phyloP scores from a whole-genome alignment of 345 rosid species.

The Eucalyptus rudis region DNA sequence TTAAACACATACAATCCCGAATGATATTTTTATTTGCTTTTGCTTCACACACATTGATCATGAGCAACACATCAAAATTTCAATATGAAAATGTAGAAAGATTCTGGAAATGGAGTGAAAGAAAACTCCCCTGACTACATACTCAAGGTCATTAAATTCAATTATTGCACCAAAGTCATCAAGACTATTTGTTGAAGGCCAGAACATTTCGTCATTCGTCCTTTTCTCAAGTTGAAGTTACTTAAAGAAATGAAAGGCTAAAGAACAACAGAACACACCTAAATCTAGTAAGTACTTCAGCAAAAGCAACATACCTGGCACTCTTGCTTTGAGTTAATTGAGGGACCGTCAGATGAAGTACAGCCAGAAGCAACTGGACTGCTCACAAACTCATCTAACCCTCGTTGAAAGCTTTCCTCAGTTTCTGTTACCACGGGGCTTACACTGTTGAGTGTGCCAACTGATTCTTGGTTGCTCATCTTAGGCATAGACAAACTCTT shows the following conservation, averaged over 20 bases:
- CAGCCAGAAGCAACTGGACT: conserved; percentile 15
- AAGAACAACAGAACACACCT: not conserved
- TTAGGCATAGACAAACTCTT: conserved; percentile 14
- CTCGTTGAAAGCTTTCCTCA: conserved; percentile 17
- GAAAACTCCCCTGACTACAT: not conserved
- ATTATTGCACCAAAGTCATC: not conserved
- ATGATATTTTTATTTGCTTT: not conserved
- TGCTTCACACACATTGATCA: not conserved
- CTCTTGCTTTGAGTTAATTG: conserved; percentile 7
- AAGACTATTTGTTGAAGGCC: not conserved
- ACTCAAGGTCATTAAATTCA: not conserved
- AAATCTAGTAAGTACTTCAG: not conserved
- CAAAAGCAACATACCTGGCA: conserved; percentile 42
- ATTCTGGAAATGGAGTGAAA: not conserved
- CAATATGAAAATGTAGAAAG: not conserved
- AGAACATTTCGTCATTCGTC: not conserved
- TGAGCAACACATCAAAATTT: not conserved
- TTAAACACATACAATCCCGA: not conserved
- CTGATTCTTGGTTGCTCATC: conserved; percentile 18
- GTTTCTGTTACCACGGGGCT: conserved; percentile 11
- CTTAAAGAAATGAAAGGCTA: not conserved
- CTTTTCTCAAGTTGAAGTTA: not conserved
- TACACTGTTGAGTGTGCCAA: conserved; percentile 1
- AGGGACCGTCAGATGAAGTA: conserved; percentile 13
- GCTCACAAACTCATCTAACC: conserved; percentile 8